Base-by-base conservation (phyloP, 163 green algal genomes). In the Trebouxia gelatinosa region DNA sequence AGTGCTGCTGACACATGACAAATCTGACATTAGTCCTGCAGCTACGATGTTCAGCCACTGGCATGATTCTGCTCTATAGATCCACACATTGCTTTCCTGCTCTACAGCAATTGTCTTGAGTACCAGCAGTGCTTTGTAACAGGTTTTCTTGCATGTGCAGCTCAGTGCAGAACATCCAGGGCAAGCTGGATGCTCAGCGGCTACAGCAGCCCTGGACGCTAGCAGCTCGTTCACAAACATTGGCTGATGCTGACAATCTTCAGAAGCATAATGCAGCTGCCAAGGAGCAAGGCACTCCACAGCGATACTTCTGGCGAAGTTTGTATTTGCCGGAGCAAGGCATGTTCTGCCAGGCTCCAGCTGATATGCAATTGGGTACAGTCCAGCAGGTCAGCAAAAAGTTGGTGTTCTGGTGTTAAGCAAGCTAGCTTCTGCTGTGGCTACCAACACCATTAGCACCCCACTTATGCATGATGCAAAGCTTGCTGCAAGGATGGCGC, bases 261-360 rank as follows among this genome's bases (percentile, higher is more conserved):
- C 80, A 84, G 6, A 31, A 70, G 29, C 26, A 58, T 72, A 91
- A 94, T 77, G 75, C 74, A 37, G 78, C 72, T 43, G 84, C 83
- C 0, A 54, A 65, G n/a, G 78, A 74, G 3, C 75, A 75, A 61
- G 86, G 83, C 11, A 39, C 81, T 61, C 80, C 79, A 4, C 65
- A 89, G 35, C 67, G 90, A 57, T 91, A 92, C 81, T 89, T 95
- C 78, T 97, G 91, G 86, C 87, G 90, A 48, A 82, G 71, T 43
- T 67, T 95, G 80, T 98, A 98, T 87, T 81, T 88, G 70, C 92
- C 94, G 4, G 17, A 89, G 51, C 39, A 92, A 65, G 94, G 94
- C 83, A 96, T 94, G 90, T 98, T 98, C 87, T 86, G 90, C 37
- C 84, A 88, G 70, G 81, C 91, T 29, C 88, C 91, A 11, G 65